Base-by-base conservation (phyloP, 2,329 filamentous ascomycete genomes). In the Zalaria obscura region DNA sequence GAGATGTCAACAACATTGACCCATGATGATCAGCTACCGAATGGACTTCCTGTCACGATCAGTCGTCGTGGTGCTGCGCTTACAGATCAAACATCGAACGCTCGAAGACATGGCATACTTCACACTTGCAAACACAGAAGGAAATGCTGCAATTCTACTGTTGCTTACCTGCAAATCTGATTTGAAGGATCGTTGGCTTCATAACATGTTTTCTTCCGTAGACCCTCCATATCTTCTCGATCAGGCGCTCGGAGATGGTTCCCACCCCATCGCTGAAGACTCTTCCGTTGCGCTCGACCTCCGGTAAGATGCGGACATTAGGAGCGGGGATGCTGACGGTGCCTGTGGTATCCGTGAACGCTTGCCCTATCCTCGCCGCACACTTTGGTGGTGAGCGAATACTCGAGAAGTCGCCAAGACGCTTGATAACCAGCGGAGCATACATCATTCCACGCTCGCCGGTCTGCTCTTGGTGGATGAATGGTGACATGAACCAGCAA, bases 181-280 rank as follows among this genome's bases (percentile, higher is more conserved):
- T 81, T 51, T 93, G 86, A 36, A 86, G 75, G 38, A 75, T 76
- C 0, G 79, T 83, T 0, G 83, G 75, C 3, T 64, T 62, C 0
- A 63, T 53, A 31, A 64, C 47, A 26, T 58, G 64, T 25, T 61
- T 61, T 28, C 59, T 55, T 0, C 74, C 69, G 41, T 82, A 59
- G 4, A 61, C 53, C 1, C 62, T 56, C 69, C 76, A 80, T 3
- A 88, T 72, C n/a, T 66, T 66, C 9, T 71, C 56, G 38, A 81
- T 61, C 0, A 85, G 66, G 0, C 64, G 64, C 7, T 50, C 52
- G 0, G 84, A 89, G 4, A 91, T 74, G 0, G 76, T 85, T 0
- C 85, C 85, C 1, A 84, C 80, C 1, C 85, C 85, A 53, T 91
- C 85, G 45, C 80, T 87, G 55, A 91, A 93, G 0, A 78, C 68